Evolutionary conservation across 495 filamentous ascomycete species (phyloP), one percentile per base, ranked within the genome.

Genomic region (Ramalina intermedia): DNA sequence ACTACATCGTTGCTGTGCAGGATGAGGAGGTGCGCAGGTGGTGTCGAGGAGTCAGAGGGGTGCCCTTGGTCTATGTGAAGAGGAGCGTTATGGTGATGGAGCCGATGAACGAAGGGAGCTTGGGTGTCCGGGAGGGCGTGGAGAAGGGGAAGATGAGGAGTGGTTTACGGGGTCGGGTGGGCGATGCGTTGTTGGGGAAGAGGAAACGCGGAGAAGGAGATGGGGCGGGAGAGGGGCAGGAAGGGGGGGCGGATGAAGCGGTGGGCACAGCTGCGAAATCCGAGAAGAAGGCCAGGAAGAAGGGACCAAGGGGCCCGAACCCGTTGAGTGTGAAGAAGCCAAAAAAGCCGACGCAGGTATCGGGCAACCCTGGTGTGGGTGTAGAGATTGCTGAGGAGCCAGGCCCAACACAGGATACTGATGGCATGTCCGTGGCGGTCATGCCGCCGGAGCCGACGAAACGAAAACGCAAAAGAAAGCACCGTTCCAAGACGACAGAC

Each of bases 1-100:
- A 88, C 43, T 96, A 96, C 63, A 81, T 88, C 18, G 81, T 96
- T 20, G 89, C 88, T 6, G 85, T 76, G 20, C 85, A 87, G 60
- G 76, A 80, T 48, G 62, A 70, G 9, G 72, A 73, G 23, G 64
- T 82, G 9, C 60, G 82, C 44, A 65, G 67, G 47, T 57, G 56
- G 29, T 67, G 85, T 57, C 61, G 80, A 40, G 60, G 61, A 2
- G 63, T 85, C n/a, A 76, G 80, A 27, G 88, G 88, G 26, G 79
- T 86, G 36, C 87, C 87, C 21, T 66, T 88, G 26, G 75, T 94
- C 46, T 88, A 90, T 64, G 79, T 93, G 33, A 82, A 82, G 63
- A 74, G 86, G 48, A 85, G 81, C 47, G 87, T 95, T 14, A 84
- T 95, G 85, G 78, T 93, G 37, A 67, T 95, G 63, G 89, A 95